Evolutionary conservation across 2,329 filamentous ascomycete species (phyloP), one percentile per base, ranked within the genome.

Genomic region (Aspergillus alliaceus): DNA sequence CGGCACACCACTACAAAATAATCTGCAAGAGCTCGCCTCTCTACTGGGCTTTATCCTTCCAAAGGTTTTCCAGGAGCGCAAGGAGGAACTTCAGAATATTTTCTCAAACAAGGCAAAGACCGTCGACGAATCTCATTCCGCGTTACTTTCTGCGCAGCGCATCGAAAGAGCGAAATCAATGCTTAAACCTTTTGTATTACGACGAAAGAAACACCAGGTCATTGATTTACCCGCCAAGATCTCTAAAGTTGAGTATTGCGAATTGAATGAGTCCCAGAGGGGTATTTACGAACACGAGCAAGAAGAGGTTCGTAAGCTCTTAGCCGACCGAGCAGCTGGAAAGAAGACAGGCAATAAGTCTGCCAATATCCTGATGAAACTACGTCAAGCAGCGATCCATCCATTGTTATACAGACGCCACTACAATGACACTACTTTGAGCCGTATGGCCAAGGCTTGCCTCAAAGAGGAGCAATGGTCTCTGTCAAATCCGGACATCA

Each of bases 11-110:
- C 83, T 99, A 12, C 95, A 99, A 67, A 99, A 99, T 77, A 98
- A 98, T 71, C 80, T 99, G 20, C 88, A 93, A 69, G 95, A 99
- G 76, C 85, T 99, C 67, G 89, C 92, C 39, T 90, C 92, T 2
- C 84, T 99, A 14, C 84, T 99, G 12, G 91, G 89, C n/a, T 98
- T 99, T 70, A 92, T 99, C 67, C 89, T 98, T 74, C 95, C 95
- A 0, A 78, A 84, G 7, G 83, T 98, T 34, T 99, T 99, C 72
- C 80, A 84, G 9, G 84, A 88, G 34, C 86, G 89, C 61, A 86
- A 89, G 66, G 87, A 95, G 8, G 86, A 93, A 59, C 82, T 99
- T n/a, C 82, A 89, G 56, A 89, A 87, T 52, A 89, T 98, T 48
- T 99, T 99, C 77, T 91, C 91, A 64, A 90, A 96, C 70, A 96